Percentiles rank a stretch among this genome's conserved stretches.
These are phyloP conservation scores for Carex littledalei DNA, from an alignment of 176 grass and related monocot species.

Conservation along the genomic window DNA sequence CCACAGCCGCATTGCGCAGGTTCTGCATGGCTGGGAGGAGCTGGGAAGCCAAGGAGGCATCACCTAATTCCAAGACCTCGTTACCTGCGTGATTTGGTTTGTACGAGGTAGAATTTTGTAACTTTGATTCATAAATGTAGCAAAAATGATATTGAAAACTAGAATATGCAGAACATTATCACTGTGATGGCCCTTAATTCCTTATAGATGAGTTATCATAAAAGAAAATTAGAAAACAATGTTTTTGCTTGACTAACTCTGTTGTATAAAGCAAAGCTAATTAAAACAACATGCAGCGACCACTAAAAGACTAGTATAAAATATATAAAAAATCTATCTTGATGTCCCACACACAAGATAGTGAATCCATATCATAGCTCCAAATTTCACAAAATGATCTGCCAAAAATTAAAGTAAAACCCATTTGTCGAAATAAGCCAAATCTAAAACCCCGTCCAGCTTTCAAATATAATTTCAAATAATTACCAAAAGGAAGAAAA, in stretches of 20 bases:
- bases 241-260: background rate
- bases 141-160: background rate
- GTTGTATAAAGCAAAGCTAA: background rate
- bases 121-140: background rate
- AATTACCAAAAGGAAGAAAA: background rate
- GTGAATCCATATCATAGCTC: background rate
- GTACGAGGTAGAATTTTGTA: background rate
- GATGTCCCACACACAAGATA: background rate
- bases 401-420: background rate
- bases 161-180: background rate
- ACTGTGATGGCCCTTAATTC: background rate
- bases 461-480: background rate
- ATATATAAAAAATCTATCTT: background rate
- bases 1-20: conserved; percentile 43
- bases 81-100: conserved; percentile 40
- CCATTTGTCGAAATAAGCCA: background rate
- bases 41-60: conserved; percentile 47
- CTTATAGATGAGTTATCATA: background rate
- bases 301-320: background rate
- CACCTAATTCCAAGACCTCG: conserved; percentile 83
- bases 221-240: background rate
- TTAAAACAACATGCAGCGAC: background rate
- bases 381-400: background rate
- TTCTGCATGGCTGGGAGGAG: conserved; percentile 93
- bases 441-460: background rate